Conservation (phyloP, 2,329 filamentous ascomycete species). For the Trichoderma pleuroti region DNA sequence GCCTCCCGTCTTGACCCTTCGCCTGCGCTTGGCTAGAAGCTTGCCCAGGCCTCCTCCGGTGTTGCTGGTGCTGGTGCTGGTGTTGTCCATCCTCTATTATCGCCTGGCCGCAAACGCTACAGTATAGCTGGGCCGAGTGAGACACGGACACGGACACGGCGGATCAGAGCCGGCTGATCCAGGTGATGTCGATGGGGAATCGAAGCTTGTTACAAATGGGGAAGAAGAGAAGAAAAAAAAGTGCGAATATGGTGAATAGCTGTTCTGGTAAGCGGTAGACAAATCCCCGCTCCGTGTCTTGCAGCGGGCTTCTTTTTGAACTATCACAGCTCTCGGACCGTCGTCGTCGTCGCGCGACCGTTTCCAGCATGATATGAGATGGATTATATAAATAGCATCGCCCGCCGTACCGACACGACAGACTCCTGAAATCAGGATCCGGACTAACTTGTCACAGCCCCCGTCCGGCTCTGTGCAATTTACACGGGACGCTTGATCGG, state of each 20-base stretch:
- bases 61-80: constrained; percentile 12
- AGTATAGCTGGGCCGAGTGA: neutral
- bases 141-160: neutral
- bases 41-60: constrained; percentile 41
- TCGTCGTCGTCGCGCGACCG: constrained; percentile 1
- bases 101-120: neutral
- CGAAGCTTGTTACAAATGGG: neutral
- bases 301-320: neutral
- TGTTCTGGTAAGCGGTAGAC: neutral
- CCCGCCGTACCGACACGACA: neutral
- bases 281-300: neutral
- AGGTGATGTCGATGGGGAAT: neutral
- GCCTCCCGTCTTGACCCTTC: constrained; percentile 45
- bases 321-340: neutral
- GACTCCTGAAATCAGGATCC: constrained; percentile 11
- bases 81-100: constrained; percentile 17
- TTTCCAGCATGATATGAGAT: constrained; percentile 3
- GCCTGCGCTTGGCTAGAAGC: constrained; percentile 50
- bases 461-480: constrained; percentile 14
- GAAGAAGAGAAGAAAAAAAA: neutral
- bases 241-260: neutral
- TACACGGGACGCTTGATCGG: neutral
- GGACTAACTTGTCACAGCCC: constrained; percentile 1
- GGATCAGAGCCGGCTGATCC: neutral
- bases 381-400: constrained; percentile 16